Conservation (phyloP, 2,329 filamentous ascomycete species). For the Nannizzia gypsea region DNA sequence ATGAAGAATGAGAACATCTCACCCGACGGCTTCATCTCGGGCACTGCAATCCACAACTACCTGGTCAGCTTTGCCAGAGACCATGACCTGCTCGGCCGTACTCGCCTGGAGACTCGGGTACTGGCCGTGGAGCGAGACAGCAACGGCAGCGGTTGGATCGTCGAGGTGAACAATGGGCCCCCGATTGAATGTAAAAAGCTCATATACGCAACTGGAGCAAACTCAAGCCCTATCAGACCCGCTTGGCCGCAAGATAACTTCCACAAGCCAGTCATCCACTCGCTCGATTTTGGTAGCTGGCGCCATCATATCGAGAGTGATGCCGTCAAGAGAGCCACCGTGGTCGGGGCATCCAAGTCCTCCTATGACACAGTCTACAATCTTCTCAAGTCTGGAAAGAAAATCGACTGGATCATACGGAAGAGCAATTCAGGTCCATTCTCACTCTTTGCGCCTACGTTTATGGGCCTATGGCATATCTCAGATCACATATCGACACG, state of each 20-base stretch:
- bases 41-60: slow-evolving; percentile 2
- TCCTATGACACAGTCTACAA: slow-evolving; percentile 26
- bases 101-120: slow-evolving; percentile 1
- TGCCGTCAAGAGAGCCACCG: slow-evolving; percentile 15
- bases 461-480: slow-evolving; percentile 11
- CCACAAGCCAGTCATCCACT: background rate
- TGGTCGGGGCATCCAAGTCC: slow-evolving; percentile 26
- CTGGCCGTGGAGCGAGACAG: background rate
- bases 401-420: slow-evolving; percentile 27
- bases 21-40: background rate
- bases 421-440: slow-evolving; percentile 22
- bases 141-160: background rate
- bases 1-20: slow-evolving; percentile 15
- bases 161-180: background rate
- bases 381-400: slow-evolving; percentile 21
- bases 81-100: background rate
- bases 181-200: background rate
- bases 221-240: background rate
- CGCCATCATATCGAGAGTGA: background rate
- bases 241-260: background rate
- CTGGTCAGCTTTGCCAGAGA: slow-evolving; percentile 2
- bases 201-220: slow-evolving; percentile 1
- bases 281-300: background rate
- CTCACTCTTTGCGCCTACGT: slow-evolving; percentile 22
- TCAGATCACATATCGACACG: slow-evolving; percentile 21